Evolutionary conservation across 495 filamentous ascomycete genomes (phyloP), one percentile per base, ranked within the genome.

Genomic region (Chaetomium cochliodes): DNA sequence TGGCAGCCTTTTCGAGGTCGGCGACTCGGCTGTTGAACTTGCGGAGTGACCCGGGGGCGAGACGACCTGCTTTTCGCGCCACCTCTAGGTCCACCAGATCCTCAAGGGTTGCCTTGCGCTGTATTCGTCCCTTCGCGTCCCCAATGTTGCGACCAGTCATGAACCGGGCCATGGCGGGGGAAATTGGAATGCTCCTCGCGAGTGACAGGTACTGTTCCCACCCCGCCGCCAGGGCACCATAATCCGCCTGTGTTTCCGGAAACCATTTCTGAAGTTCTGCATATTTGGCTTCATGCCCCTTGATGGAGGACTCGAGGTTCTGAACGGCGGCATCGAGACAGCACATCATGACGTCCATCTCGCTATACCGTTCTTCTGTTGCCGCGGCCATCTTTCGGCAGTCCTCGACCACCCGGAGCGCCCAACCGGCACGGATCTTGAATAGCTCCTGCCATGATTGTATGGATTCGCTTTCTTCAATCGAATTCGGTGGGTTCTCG

Each of bases 401-500:
- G 46, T 86, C 84, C 22, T 85, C 84, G 3, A 87, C 80, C n/a
- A 92, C 73, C 41, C 81, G 79, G 44, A 85, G 67, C n/a, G 90
- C 86, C 93, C 93, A 97, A 44, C 79, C 82, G 60, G 85, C 83
- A 30, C 92, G 85, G 25, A 86, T 79, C 71, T 85, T 86, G 77
- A 91, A 96, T 12, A 96, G 80, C 63, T 87, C 85, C 71, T 90
- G 89, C 91, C 92, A 96, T 83, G 89, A 85, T 70, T 87, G 81
- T 25, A 96, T 74, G 65, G 91, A 87, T 62, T 87, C 88, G 57
- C 88, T 83, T 67, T 91, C 84, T 18, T 86, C 78, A 60, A 93
- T 86, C 53, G 84, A 86, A 72, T 92, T 90, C 42, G 92, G 92
- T 15, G 90, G 84, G 53, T 77, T 80, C 6, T 83, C 78, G 63